Conservation (phyloP, 768 basidiomycete genomes). For the Leccinum aurantiacum region DNA sequence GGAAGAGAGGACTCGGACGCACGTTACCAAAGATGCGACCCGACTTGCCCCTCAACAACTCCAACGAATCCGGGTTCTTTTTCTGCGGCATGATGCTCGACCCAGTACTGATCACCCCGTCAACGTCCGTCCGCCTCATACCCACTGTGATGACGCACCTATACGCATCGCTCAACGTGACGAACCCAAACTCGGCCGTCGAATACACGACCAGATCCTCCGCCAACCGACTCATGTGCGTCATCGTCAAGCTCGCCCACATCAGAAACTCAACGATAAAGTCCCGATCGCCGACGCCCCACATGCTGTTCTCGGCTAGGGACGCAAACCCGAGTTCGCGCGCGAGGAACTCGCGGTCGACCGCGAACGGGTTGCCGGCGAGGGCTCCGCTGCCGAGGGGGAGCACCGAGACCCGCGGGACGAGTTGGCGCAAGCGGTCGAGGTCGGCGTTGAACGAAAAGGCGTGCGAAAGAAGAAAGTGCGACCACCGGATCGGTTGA, state of each 20-base stretch:
- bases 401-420: constrained; percentile 89
- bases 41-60: constrained; percentile 91
- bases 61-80: constrained; percentile 97
- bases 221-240: constrained; percentile 90
- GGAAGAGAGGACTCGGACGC: constrained; percentile 23
- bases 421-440: constrained; percentile 76
- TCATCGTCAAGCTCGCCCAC: constrained; percentile 92
- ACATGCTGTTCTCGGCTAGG: constrained; percentile 93
- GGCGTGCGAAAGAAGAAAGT: constrained; percentile 92
- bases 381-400: constrained; percentile 94
- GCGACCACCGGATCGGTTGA: constrained; percentile 99
- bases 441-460: constrained; percentile 91
- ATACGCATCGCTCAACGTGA: constrained; percentile 96
- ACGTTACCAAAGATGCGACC: constrained; percentile 94
- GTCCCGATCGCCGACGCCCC: constrained; percentile 95
- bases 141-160: constrained; percentile 52
- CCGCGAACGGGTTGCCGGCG: constrained; percentile 93
- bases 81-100: constrained; percentile 99
- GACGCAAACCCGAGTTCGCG: constrained; percentile 86
- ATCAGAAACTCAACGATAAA: constrained; percentile 97
- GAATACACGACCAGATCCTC: constrained; percentile 98
- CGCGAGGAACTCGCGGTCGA: constrained; percentile 92
- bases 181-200: constrained; percentile 95
- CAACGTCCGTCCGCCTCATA: neutral
- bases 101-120: constrained; percentile 67